Base-by-base conservation (phyloP, 176 grass and related monocot species). In the Melocanna baccifera region DNA sequence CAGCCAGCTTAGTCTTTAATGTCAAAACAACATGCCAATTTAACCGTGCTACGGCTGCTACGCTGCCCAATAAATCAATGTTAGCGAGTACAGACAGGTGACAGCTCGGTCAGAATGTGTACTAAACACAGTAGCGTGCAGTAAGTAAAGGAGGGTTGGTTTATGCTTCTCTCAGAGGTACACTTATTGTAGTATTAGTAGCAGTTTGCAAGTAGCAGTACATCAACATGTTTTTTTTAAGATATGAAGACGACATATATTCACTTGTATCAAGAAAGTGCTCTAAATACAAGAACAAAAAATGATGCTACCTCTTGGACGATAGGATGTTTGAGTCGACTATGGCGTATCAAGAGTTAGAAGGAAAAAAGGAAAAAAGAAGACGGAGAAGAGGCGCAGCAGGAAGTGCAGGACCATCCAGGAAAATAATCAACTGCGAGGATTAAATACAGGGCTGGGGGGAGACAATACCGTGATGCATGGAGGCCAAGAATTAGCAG, bases 401-500 rank as follows among this genome's bases (percentile, higher is more conserved):
- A 61, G 23, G 23, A 13, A 61, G 22, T 25, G 20, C 19, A 25
- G 67, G 67, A 45, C 67, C 67, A 70, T 43, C 39, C 11, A 61
- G 58, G 58, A 25, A 14, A 70, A 2, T 9, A 32, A 64, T 47
- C 25, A 71, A 58, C 85, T 48, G 20, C 37, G 19, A 69, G 13
- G 76, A 66, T 80, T 67, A 75, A 48, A 61, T 23, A 74, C 20
- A 14, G 28, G 8, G 22, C 12, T 6, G 3, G 22, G 20, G 19
- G 26, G 76, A 83, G 73, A 79, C 39, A 74, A 0, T 0, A 16
- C 16, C 73, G 79, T 83, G 79, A 90, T 86, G 59, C 59, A 23
- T 22, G 82, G 57, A 79, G 14, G 43, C 22, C 50, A 51, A 66
- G 22, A 55, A 79, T 91, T 84, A 79, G 52, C 80, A 69, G 32